Base-by-base conservation (phyloP, 306 rosid genomes). In the Castanea crenata region DNA sequence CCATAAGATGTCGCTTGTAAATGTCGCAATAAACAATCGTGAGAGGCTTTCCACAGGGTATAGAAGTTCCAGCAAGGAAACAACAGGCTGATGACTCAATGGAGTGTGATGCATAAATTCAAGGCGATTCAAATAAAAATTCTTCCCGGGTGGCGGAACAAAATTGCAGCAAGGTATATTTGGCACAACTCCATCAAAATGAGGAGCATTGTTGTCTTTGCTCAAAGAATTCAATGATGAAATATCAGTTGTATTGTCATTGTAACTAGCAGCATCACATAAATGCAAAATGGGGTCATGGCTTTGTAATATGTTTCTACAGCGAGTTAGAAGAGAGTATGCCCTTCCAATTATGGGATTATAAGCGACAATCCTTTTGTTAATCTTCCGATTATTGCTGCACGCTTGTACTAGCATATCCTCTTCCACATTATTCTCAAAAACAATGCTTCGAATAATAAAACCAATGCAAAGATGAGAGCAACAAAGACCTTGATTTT, bases 1-100 rank as follows among this genome's bases (percentile, higher is more conserved):
- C 97, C 97, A 92, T 78, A 78, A 83, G 71, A 90, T 87, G 68
- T 92, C 97, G 74, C 91, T 87, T 54, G 97, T 92, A 74, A 92
- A 90, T 6, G 97, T 90, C 67, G 97, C 94, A 78, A 92, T 87
- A 35, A 92, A 92, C 74, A 92, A 84, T 80, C 87, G 79, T 6
- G 88, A 79, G 83, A 90, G 65, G 68, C 87, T 90, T 62, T 89
- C 88, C 52, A 92, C 87, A 38, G 97, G 97, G 82, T 83, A 68
- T 76, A 92, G 89, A 80, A 92, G 91, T 80, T 89, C 97, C 15
- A 77, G 87, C 78, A 92, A 87, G 55, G 97, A 86, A 76, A 89
- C 79, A 34, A 84, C 86, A 12, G 54, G 49, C 52, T 75, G 78
- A 74, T 75, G 74, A 25, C 78, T 71, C 3, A 80, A 76, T 38